Percentiles rank a stretch among this genome's conserved stretches.
phyloP scores from a whole-genome alignment of 805 yeast species.

The Huiozyma naganishii region DNA sequence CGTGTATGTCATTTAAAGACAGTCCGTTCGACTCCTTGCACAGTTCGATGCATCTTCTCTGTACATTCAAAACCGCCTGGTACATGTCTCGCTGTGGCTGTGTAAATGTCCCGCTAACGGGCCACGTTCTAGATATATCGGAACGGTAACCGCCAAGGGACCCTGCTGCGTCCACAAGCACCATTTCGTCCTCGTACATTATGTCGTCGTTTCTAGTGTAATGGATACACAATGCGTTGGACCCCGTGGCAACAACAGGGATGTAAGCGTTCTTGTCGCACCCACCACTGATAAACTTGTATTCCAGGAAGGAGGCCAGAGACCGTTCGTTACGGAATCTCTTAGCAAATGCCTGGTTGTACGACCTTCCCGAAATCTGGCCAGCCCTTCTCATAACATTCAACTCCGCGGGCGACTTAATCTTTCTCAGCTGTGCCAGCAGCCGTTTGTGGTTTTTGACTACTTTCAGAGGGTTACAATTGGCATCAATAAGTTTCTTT shows the following conservation, averaged over 20 bases:
- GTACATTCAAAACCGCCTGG: constrained; percentile 77
- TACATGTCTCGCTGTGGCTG: constrained; percentile 77
- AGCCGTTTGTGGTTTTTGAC: constrained; percentile 8
- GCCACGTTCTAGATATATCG: constrained; percentile 96
- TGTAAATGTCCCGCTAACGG: constrained; percentile 63
- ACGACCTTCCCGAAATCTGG: constrained; percentile 70
- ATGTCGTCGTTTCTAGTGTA: constrained; percentile 87
- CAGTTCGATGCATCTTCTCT: constrained; percentile 61
- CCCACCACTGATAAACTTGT: constrained; percentile 74
- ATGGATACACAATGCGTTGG: constrained; percentile 83
- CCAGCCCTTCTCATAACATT: constrained; percentile 75
- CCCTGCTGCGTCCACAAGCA: constrained; percentile 93
- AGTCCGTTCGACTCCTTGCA: constrained; percentile 45
- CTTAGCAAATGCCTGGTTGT: constrained; percentile 67
- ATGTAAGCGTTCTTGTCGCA: constrained; percentile 84
- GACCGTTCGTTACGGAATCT: constrained; percentile 65
- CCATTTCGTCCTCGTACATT: constrained; percentile 66
- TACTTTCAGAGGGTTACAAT: constrained; percentile 5
- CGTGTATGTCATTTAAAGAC: constrained; percentile 69
- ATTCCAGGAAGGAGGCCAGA: constrained; percentile 69
- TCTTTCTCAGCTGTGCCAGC: constrained; percentile 36
- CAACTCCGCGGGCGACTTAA: constrained; percentile 71
- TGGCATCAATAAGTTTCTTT: not conserved
- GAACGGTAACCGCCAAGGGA: constrained; percentile 88
- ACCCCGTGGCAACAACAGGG: constrained; percentile 94